These are phyloP conservation scores for carrot (Daucus carota) DNA, from an alignment of 129 eudicot species.

Conservation along the genomic window DH1_v3.0 NC_030386.2:5503501-5504000, in stretches of 20 bases:
- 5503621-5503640: slow-evolving; percentile 65
- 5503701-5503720: neutral
- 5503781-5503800: slow-evolving; percentile 19
- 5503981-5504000: slow-evolving; percentile 45
- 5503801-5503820: slow-evolving; percentile 28
- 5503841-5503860: neutral
- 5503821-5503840: slow-evolving; percentile 52
- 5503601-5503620: slow-evolving; percentile 47
- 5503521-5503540: slow-evolving; percentile 64
- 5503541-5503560: slow-evolving; percentile 32
- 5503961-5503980: slow-evolving; percentile 55
- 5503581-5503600: slow-evolving; percentile 38
- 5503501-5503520: slow-evolving; percentile 33
- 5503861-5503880: neutral
- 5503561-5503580: slow-evolving; percentile 36
- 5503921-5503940: slow-evolving; percentile 17
- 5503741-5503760: neutral
- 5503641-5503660: slow-evolving; percentile 23
- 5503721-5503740: neutral
- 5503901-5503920: slow-evolving; percentile 43
- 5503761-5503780: slow-evolving; percentile 2
- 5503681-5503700: neutral
- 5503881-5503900: neutral
- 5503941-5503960: slow-evolving; percentile 50
- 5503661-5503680: slow-evolving; percentile 25